Conservation (phyloP, 345 rosid species). For the sweet orange (Citrus sinensis) region DNA sequence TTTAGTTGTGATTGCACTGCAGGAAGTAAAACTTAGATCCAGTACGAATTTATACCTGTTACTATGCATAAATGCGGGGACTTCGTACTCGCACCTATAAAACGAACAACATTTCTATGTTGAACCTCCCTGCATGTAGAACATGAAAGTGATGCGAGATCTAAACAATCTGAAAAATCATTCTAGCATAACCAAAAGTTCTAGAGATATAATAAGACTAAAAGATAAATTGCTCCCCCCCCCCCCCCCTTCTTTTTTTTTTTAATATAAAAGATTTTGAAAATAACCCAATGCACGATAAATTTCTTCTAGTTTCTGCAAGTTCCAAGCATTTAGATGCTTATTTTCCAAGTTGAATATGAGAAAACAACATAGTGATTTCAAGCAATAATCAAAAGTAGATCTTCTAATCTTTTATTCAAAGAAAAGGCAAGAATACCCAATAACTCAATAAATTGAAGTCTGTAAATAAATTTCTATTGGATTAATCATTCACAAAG, state of each 20-base stretch:
- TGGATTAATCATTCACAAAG: not conserved
- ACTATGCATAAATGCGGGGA: slow-evolving; percentile 62
- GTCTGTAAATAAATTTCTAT: not conserved
- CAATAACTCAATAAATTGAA: not conserved
- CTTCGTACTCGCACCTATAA: slow-evolving; percentile 66
- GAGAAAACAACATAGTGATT: not conserved
- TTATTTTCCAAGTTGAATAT: not conserved
- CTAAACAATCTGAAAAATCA: not conserved
- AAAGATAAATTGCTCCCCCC: not conserved
- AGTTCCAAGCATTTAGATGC: not conserved
- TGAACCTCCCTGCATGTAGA: slow-evolving; percentile 51
- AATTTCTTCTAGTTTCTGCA: not conserved
- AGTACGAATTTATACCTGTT: slow-evolving; percentile 43
- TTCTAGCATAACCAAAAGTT: not conserved
- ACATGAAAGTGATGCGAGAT: slow-evolving; percentile 7
- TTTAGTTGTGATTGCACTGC: not conserved
- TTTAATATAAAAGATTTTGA: not conserved
- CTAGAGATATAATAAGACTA: not conserved
- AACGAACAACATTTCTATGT: slow-evolving; percentile 61
- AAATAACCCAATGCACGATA: not conserved
- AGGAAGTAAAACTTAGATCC: not conserved
- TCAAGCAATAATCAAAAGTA: not conserved
- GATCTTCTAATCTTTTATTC: not conserved
- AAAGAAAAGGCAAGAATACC: not conserved
- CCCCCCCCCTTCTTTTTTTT: too few species aligned